Evolutionary conservation across 331 rosid species (phyloP).

Genomic region (Rhamnella rubrinervis): DNA sequence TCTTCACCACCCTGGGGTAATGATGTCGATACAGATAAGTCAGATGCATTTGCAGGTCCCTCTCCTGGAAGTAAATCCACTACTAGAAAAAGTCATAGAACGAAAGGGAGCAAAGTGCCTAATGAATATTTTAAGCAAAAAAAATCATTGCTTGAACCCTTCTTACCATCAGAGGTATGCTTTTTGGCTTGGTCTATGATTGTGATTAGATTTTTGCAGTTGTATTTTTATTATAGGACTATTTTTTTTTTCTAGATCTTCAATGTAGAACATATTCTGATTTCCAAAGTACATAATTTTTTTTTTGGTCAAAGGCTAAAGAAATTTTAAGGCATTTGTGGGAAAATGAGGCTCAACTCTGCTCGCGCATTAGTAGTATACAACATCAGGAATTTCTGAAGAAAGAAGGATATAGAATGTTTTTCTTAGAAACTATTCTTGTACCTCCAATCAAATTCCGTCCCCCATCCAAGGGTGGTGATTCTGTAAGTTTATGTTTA

Average conservation of each 20-base stretch:
- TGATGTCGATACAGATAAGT: conserved; percentile 33
- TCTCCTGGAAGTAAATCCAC: conserved; percentile 17
- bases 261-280: not conserved
- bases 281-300: conserved; percentile 5
- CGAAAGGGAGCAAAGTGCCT: conserved; percentile 21
- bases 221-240: not conserved
- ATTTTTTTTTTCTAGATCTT: not conserved
- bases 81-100: conserved; percentile 25
- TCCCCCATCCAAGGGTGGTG: conserved; percentile 87
- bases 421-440: conserved; percentile 81
- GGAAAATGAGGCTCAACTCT: conserved; percentile 66
- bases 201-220: not conserved
- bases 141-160: conserved; percentile 41
- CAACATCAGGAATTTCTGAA: conserved; percentile 63
- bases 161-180: conserved; percentile 73
- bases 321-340: conserved; percentile 53
- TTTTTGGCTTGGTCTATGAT: conserved; percentile 17
- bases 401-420: conserved; percentile 67
- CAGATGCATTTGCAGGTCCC: conserved; percentile 23
- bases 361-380: conserved; percentile 65
- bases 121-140: conserved; percentile 35
- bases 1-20: conserved; percentile 23
- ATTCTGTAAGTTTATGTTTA: conserved; percentile 52
- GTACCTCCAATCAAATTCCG: conserved; percentile 93
- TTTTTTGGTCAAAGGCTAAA: conserved; percentile 52